Percentiles rank a stretch among this genome's conserved stretches.
Evolutionary conservation across 2,329 filamentous ascomycete genomes (phyloP).

Genomic region (Alternaria sp.): DNA sequence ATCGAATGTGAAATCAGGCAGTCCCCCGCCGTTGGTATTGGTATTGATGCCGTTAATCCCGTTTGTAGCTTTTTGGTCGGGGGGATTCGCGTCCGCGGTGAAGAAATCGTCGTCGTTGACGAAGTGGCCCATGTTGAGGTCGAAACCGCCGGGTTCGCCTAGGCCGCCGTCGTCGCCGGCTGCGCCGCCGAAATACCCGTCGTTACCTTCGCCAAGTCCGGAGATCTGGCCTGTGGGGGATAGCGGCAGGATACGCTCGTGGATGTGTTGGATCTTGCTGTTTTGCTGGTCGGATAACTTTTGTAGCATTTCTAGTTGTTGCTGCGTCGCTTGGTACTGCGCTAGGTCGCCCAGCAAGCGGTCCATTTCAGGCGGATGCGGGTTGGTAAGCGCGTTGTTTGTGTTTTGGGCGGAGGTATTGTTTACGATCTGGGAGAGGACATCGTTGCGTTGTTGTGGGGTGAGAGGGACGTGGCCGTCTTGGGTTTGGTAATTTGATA

Average conservation of each 20-base stretch:
- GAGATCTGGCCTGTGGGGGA: conserved; percentile 81
- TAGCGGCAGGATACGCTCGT: conserved; percentile 75
- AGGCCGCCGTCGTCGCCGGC: conserved; percentile 38
- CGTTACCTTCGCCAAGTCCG: conserved; percentile 57
- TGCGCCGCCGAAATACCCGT: conserved; percentile 46
- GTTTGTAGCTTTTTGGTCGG: neutral
- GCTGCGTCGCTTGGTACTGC: conserved; percentile 70
- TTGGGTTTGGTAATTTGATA: conserved; percentile 56
- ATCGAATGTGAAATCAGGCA: conserved; percentile 11
- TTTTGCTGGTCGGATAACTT: conserved; percentile 81
- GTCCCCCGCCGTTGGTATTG: conserved; percentile 1
- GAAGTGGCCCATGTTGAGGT: conserved; percentile 64
- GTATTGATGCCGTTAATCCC: conserved; percentile 12
- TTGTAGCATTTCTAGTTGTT: conserved; percentile 79
- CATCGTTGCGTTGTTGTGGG: conserved; percentile 54
- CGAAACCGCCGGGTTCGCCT: conserved; percentile 46
- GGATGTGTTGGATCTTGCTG: conserved; percentile 75
- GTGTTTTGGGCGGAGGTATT: conserved; percentile 49
- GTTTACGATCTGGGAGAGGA: conserved; percentile 57
- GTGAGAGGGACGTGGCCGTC: conserved; percentile 56
- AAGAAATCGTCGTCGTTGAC: conserved; percentile 64
- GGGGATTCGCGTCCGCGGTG: conserved; percentile 24
- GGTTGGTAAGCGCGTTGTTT: conserved; percentile 65
- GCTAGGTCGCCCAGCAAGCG: conserved; percentile 65
- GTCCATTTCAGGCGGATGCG: conserved; percentile 61